phyloP scores from a whole-genome alignment of 2,329 filamentous ascomycete genomes.

The Penicillium hesseltinei region DNA sequence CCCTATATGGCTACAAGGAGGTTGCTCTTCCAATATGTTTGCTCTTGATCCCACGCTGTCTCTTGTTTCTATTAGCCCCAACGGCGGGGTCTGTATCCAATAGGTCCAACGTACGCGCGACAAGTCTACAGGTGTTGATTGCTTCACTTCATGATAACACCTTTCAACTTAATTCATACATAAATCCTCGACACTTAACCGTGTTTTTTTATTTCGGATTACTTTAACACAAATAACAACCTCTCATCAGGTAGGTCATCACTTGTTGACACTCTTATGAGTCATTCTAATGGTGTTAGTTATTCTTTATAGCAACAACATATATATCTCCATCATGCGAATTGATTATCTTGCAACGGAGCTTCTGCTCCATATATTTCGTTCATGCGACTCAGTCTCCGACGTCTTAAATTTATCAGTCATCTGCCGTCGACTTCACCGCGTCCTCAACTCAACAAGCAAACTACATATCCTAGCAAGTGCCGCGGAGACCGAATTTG shows the following conservation, averaged over 20 bases:
- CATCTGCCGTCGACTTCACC: slow-evolving; percentile 55
- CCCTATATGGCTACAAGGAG: slow-evolving; percentile 18
- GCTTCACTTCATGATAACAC: slow-evolving; percentile 16
- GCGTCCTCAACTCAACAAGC: slow-evolving; percentile 53
- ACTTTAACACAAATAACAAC: background rate
- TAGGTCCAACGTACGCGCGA: slow-evolving; percentile 22
- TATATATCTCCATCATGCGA: slow-evolving; percentile 43
- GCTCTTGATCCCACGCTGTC: slow-evolving; percentile 1
- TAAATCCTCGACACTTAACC: background rate
- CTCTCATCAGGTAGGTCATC: background rate
- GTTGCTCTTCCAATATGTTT: background rate
- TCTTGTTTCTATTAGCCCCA: slow-evolving; percentile 27
- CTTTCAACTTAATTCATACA: slow-evolving; percentile 2
- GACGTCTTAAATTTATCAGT: slow-evolving; percentile 56
- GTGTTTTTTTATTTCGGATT: background rate
- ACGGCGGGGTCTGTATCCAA: slow-evolving; percentile 31
- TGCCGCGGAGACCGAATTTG: slow-evolving; percentile 56
- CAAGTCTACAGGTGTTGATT: slow-evolving; percentile 13
- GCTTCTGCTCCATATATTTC: slow-evolving; percentile 57
- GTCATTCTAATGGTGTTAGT: background rate
- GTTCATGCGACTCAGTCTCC: slow-evolving; percentile 51
- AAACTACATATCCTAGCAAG: slow-evolving; percentile 54
- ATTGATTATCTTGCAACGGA: slow-evolving; percentile 58
- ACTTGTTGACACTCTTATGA: background rate
- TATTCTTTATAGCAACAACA: background rate